A percentile compares a stretch with the other conserved stretches of the same genome.
These are phyloP conservation scores for Logfia minima DNA, from an alignment of 129 eudicot genomes.

Conservation along the genomic window DNA sequence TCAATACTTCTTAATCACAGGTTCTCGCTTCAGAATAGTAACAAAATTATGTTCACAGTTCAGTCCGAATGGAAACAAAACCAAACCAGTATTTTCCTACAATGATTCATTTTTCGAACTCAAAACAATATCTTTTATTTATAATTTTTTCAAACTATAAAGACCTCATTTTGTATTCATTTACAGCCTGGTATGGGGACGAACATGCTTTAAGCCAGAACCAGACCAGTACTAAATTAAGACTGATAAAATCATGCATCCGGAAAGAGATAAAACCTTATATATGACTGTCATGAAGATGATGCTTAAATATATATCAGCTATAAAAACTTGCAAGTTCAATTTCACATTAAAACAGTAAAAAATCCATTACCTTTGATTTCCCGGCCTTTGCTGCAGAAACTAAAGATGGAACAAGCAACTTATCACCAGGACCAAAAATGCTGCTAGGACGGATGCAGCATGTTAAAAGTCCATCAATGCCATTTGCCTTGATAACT, in stretches of 20 bases:
- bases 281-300: neutral
- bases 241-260: neutral
- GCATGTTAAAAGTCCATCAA: constrained; percentile 86
- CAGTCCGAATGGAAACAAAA: neutral
- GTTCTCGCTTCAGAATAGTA: neutral
- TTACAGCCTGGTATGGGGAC: neutral
- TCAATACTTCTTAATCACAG: neutral
- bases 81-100: neutral
- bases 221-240: neutral
- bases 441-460: constrained; percentile 93
- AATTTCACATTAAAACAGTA: neutral
- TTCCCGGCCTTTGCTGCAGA: constrained; percentile 95
- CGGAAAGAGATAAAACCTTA: neutral
- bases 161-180: neutral
- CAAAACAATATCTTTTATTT: neutral
- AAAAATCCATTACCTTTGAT: constrained; percentile 56
- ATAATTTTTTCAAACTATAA: neutral
- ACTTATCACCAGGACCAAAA: constrained; percentile 97
- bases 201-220: neutral
- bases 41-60: neutral
- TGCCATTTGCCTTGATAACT: constrained; percentile 80
- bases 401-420: constrained; percentile 89
- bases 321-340: constrained; percentile 15
- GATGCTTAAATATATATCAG: neutral
- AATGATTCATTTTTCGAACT: neutral